phyloP scores from a whole-genome alignment of 2,329 filamentous ascomycete species.

The Pezizomycotina sp. region DNA sequence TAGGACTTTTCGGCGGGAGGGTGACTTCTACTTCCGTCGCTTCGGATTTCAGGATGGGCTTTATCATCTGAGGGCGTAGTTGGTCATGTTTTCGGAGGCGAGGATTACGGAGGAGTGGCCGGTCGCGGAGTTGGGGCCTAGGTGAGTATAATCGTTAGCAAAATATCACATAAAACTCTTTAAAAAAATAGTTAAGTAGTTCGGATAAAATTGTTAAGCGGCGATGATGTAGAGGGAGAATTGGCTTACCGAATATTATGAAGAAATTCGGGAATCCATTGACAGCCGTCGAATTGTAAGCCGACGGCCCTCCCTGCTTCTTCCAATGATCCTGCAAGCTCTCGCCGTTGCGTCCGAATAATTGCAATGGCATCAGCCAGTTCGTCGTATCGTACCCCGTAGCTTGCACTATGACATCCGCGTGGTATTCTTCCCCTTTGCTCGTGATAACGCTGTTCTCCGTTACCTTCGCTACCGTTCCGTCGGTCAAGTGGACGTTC shows the following conservation, averaged over 20 bases:
- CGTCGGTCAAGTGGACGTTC: slow-evolving; percentile 40
- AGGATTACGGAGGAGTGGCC: slow-evolving; percentile 46
- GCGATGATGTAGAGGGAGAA: too few relatives aligned
- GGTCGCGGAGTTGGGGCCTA: slow-evolving; percentile 43
- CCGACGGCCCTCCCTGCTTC: slow-evolving; percentile 42
- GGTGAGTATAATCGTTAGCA: not conserved
- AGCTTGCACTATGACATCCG: slow-evolving; percentile 45
- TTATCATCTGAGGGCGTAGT: slow-evolving; percentile 43
- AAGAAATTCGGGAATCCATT: slow-evolving; percentile 51
- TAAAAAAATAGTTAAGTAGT: not conserved
- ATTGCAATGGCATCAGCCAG: slow-evolving; percentile 38
- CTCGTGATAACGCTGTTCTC: slow-evolving; percentile 29
- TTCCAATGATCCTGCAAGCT: slow-evolving; percentile 42
- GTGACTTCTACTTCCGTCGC: slow-evolving; percentile 34
- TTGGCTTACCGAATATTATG: slow-evolving; percentile 37
- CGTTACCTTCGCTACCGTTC: slow-evolving; percentile 36
- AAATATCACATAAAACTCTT: not conserved
- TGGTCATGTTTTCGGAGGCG: slow-evolving; percentile 44
- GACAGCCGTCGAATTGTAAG: slow-evolving; percentile 43
- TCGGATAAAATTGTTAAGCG: too few relatives aligned
- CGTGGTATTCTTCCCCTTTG: slow-evolving; percentile 32
- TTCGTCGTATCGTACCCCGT: slow-evolving; percentile 44
- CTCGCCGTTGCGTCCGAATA: slow-evolving; percentile 37
- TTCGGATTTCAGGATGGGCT: slow-evolving; percentile 36
- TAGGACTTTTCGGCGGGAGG: slow-evolving; percentile 34